Conservation (phyloP, 2,329 filamentous ascomycete genomes). For the Microcyclosporella mali region DNA sequence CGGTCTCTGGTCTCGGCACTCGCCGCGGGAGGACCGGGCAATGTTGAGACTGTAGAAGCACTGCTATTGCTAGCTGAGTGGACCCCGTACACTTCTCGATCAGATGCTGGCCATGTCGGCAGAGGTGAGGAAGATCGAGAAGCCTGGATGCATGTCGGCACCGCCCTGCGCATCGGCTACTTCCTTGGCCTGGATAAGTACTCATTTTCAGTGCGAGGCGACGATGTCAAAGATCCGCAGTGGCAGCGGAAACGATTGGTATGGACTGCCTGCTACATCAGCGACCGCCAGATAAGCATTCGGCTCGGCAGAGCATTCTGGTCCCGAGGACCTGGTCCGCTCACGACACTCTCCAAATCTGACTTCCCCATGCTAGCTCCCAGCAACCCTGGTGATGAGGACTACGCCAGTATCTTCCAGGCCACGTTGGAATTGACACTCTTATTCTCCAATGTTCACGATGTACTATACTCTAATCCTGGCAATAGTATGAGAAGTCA, state of each 20-base stretch:
- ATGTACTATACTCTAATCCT: conserved; percentile 66
- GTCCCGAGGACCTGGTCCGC: conserved; percentile 63
- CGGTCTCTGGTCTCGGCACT: conserved; percentile 61
- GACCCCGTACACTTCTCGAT: conserved; percentile 60
- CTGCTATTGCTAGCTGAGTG: conserved; percentile 65
- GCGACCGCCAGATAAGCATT: conserved; percentile 63
- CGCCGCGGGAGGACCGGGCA: conserved; percentile 59
- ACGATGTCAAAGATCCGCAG: conserved; percentile 52
- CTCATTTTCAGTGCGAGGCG: conserved; percentile 54
- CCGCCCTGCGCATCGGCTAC: conserved; percentile 63
- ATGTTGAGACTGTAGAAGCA: conserved; percentile 65
- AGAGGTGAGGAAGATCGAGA: conserved; percentile 68
- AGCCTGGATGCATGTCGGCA: conserved; percentile 71
- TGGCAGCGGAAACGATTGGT: conserved; percentile 60
- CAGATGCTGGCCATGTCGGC: conserved; percentile 56
- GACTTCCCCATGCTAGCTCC: conserved; percentile 63
- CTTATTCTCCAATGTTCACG: conserved; percentile 67
- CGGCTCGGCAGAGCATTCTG: conserved; percentile 67
- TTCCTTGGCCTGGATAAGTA: conserved; percentile 65
- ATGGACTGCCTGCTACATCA: conserved; percentile 64
- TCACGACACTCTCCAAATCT: conserved; percentile 57
- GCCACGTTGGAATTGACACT: conserved; percentile 66
- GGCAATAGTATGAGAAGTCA: conserved; percentile 64
- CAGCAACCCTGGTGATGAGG: conserved; percentile 53
- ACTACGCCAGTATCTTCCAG: conserved; percentile 63